Base-by-base conservation (phyloP, 1,284 basidiomycete species). In the Ustilago lituana region DNA sequence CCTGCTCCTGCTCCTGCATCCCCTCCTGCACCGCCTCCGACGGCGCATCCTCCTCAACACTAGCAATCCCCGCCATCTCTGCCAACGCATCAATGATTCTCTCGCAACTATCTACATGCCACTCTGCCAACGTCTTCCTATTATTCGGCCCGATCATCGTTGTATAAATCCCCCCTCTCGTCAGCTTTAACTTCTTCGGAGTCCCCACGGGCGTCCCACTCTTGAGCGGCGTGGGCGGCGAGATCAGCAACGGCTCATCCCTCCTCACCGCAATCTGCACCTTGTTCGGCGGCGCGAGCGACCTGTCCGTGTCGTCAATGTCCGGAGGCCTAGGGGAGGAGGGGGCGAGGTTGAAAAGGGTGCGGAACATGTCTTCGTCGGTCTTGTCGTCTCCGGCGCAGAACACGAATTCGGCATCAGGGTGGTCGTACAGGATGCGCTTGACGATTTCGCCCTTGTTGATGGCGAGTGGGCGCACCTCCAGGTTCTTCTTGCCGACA, bases 361-460 rank as follows among this genome's bases (percentile, higher is more conserved):
- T 71, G 5, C 77, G 58, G 49, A 80, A 80, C 79, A 81, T 82
- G 61, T 82, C 80, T 57, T 76, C 61, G 79, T 85, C 62, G 53
- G 92, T 92, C 88, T 97, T 97, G 86, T 98, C 95, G 81, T 98
- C 95, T 48, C 95, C 95, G 0, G 93, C 94, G 82, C 95, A 98
- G 84, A 98, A 94, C 79, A 97, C 87, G 82, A 97, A 95, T 82
- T 96, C 92, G 43, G 91, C 90, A 69, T 96, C 93, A 2, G 93
- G 90, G 85, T 97, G 90, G 80, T 89, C 85, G 86, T 94, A 97
- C 60, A 97, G 82, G 56, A 98, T 89, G 41, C 94, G 86, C 85
- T 94, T 93, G 74, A 97, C 94, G 77, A 98, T 98, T 85, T 98
- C 95, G 57, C 95, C 95, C 87, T 98, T 97, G 87, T 97, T 98